Base-by-base conservation (phyloP, 768 basidiomycete species). In the Mycena haematopus region DNA sequence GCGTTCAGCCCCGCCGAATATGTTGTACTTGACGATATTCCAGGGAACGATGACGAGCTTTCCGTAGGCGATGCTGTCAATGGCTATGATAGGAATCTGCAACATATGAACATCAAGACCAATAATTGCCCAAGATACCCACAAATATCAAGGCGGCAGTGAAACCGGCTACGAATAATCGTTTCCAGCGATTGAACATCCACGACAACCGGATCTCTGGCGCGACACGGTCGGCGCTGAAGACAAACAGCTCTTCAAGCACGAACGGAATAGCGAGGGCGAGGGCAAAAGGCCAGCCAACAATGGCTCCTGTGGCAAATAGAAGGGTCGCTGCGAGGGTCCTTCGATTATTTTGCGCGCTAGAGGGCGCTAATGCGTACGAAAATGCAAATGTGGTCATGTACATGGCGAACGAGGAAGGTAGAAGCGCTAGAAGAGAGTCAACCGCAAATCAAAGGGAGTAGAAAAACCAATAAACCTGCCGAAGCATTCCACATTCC, bases 201-300 rank as follows among this genome's bases (percentile, higher is more conserved):
- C 93, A 95, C 38, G 74, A 75, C 9, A 44, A 35, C 42, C 74
- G 79, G 27, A 73, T 73, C 49, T 80, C 75, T 4, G 83, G 70
- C 31, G 83, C 72, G 27, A 90, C 86, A 40, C 75, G 74, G 69
- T 97, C 95, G 9, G 81, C 84, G 40, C 91, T 88, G 56, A 80
- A 85, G 24, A 96, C 73, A 70, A 95, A 91, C 22, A 98, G 78
- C 73, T 99, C 94, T 73, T 99, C 97, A 49, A 93, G 74, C 14
- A 96, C 86, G 68, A 96, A 96, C 1, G 97, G 97, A 15, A 97
- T 76, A 0, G 93, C 86, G 8, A 98, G 81, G 0, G 92, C 88
- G 19, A 95, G 81, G n/a, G 92, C 82, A 73, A 99, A 99, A 7
- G 97, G 97, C 97, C 97, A 99, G 6, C 96, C 97, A 35, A 98